These are phyloP conservation scores for Mycocalia duriaeana DNA, from an alignment of 1,284 basidiomycete species.

Conservation along the genomic window DNA sequence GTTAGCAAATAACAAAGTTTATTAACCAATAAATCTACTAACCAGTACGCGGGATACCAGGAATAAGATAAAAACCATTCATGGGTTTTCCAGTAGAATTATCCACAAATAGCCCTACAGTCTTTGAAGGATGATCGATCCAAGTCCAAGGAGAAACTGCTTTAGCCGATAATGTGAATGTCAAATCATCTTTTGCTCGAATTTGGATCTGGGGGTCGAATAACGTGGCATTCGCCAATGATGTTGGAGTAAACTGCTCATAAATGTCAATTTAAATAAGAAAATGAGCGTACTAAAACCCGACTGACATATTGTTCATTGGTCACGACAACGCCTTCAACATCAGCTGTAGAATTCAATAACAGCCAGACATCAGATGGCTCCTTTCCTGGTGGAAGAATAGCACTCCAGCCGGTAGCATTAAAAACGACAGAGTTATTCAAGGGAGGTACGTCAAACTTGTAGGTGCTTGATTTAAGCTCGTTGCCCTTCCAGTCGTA, in stretches of 20 bases:
- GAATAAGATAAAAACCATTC: conserved; percentile 53
- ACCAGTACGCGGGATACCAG: conserved; percentile 47
- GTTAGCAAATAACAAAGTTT: not conserved
- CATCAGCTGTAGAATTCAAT: conserved; percentile 44
- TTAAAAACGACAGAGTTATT: conserved; percentile 46
- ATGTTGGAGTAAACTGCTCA: conserved; percentile 51
- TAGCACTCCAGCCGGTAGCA: conserved; percentile 33
- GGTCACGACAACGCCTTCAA: conserved; percentile 37
- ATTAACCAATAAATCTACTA: no score
- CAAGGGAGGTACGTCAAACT: conserved; percentile 42
- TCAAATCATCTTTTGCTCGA: conserved; percentile 27
- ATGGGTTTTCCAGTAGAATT: conserved; percentile 31
- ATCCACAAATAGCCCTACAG: conserved; percentile 51
- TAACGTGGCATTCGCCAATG: conserved; percentile 40
- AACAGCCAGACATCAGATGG: conserved; percentile 46
- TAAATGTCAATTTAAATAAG: not conserved
- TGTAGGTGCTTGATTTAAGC: conserved; percentile 31
- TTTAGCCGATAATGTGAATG: conserved; percentile 47
- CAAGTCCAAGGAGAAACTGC: conserved; percentile 57
- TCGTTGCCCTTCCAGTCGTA: conserved; percentile 49
- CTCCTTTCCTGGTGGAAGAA: conserved; percentile 39
- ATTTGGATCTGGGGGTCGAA: conserved; percentile 44
- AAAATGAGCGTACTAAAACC: not conserved
- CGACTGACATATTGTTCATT: conserved; percentile 49
- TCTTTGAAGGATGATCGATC: conserved; percentile 53